Evolutionary conservation across 2,329 filamentous ascomycete species (phyloP).

Genomic region (Penicillium sp.): DNA sequence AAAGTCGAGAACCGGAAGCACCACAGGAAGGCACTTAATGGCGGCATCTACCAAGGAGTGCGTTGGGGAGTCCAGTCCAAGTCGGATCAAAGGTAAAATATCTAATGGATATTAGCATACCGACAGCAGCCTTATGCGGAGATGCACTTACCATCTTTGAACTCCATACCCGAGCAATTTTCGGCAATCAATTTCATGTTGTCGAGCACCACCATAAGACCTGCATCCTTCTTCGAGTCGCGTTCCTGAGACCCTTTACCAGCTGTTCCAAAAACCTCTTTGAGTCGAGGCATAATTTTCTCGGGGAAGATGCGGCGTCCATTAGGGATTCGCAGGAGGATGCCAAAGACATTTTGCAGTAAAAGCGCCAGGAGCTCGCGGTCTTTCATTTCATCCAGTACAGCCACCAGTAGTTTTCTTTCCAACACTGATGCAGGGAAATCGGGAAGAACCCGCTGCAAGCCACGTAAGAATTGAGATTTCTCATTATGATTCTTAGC

Average conservation of each 20-base stretch:
- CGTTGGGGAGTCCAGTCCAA: conserved; percentile 83
- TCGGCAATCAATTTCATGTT: conserved; percentile 72
- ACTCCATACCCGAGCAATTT: conserved; percentile 86
- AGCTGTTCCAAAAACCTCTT: conserved; percentile 73
- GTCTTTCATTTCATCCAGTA: conserved; percentile 93
- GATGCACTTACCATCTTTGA: conserved; percentile 74
- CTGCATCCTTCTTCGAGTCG: conserved; percentile 80
- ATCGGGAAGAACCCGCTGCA: conserved; percentile 81
- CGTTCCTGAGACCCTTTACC: conserved; percentile 60
- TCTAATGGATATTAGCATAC: conserved; percentile 52
- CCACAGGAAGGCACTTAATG: conserved; percentile 70
- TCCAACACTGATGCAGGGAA: conserved; percentile 93
- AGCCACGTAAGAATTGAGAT: conserved; percentile 81
- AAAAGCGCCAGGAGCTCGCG: conserved; percentile 80
- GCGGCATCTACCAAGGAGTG: conserved; percentile 86
- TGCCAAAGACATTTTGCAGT: conserved; percentile 88
- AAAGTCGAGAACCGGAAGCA: conserved; percentile 90
- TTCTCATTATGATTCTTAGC: conserved; percentile 92
- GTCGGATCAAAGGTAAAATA: conserved; percentile 78
- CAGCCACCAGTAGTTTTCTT: conserved; percentile 84
- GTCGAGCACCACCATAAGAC: conserved; percentile 86
- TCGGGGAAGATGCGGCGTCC: conserved; percentile 78
- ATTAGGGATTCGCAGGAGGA: conserved; percentile 73
- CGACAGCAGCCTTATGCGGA: conserved; percentile 3
- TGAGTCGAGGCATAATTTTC: conserved; percentile 77